Conservation (phyloP, 495 filamentous ascomycete species). For the Penicillium macrosclerotiorum region DNA sequence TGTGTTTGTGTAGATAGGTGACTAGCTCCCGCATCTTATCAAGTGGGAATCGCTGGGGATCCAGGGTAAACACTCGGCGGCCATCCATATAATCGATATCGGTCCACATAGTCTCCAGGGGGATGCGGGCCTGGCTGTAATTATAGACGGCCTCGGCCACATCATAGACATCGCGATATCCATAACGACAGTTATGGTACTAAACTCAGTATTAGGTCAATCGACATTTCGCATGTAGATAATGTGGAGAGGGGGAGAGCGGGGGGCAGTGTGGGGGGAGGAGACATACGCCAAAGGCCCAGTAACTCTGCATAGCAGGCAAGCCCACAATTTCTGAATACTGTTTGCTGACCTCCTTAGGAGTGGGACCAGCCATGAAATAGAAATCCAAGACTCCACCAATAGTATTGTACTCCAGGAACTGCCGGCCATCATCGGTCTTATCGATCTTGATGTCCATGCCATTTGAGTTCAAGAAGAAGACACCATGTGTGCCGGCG, state of each 20-base stretch:
- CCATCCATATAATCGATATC: conserved; percentile 79
- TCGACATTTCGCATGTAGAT: too few relatives aligned
- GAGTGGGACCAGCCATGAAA: conserved; percentile 72
- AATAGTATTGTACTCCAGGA: conserved; percentile 80
- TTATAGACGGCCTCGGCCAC: conserved; percentile 79
- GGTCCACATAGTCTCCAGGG: conserved; percentile 87
- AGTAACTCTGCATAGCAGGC: conserved; percentile 81
- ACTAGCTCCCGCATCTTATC: conserved; percentile 67
- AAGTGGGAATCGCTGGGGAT: conserved; percentile 69
- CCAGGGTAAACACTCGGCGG: conserved; percentile 70
- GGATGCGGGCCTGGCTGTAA: conserved; percentile 72
- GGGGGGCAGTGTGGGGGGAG: too few relatives aligned
- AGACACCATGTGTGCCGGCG: conserved; percentile 74
- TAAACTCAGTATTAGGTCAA: too few relatives aligned
- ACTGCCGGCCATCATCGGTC: conserved; percentile 59
- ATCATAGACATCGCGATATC: conserved; percentile 73
- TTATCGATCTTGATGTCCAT: conserved; percentile 86
- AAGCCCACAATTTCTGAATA: conserved; percentile 69
- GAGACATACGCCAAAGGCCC: conserved; percentile 63
- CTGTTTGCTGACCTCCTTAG: conserved; percentile 68
- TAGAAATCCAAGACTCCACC: conserved; percentile 84
- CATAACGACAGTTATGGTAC: conserved; percentile 82
- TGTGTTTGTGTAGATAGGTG: conserved; percentile 64
- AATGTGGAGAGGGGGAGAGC: too few relatives aligned
- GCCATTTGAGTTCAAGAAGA: conserved; percentile 79